A percentile compares a stretch with the other conserved stretches of the same genome.
These are phyloP conservation scores for Drechslera avenae DNA, from an alignment of 2,329 filamentous ascomycete genomes.

Conservation along the genomic window DNA sequence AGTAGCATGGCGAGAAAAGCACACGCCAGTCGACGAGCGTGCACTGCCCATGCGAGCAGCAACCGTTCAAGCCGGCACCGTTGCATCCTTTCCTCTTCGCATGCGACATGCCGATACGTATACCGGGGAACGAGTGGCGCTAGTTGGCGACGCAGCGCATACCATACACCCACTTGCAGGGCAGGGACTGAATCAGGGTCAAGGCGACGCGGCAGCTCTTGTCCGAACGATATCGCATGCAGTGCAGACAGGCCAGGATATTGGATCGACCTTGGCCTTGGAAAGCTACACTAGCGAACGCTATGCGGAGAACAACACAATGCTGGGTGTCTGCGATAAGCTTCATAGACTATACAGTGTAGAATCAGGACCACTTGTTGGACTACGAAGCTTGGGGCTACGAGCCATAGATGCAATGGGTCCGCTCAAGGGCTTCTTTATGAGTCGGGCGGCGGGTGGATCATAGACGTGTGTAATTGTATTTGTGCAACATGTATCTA, in stretches of 20 bases:
- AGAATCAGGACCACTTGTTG: slow-evolving; percentile 77
- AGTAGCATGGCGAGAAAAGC: slow-evolving; percentile 78
- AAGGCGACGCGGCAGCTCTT: slow-evolving; percentile 84
- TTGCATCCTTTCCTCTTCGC: slow-evolving; percentile 89
- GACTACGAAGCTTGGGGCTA: slow-evolving; percentile 77
- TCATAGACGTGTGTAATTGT: slow-evolving; percentile 22
- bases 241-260: slow-evolving; percentile 82
- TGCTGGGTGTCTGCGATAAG: slow-evolving; percentile 84
- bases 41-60: slow-evolving; percentile 68
- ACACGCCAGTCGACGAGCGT: slow-evolving; percentile 61
- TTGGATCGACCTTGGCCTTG: slow-evolving; percentile 77
- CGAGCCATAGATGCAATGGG: slow-evolving; percentile 74
- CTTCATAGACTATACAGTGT: slow-evolving; percentile 91
- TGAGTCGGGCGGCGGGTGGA: slow-evolving; percentile 66
- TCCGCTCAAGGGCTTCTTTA: slow-evolving; percentile 81
- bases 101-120: slow-evolving; percentile 95
- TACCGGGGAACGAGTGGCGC: slow-evolving; percentile 83
- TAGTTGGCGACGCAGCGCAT: slow-evolving; percentile 94
- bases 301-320: slow-evolving; percentile 77
- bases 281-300: slow-evolving; percentile 81
- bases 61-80: slow-evolving; percentile 75
- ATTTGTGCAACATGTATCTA: slow-evolving; percentile 16
- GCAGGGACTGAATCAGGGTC: slow-evolving; percentile 91
- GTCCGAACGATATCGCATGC: slow-evolving; percentile 75
- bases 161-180: slow-evolving; percentile 93